Conservation (phyloP, 2,329 filamentous ascomycete genomes). For the Ophiostoma triangulosporum region DNA sequence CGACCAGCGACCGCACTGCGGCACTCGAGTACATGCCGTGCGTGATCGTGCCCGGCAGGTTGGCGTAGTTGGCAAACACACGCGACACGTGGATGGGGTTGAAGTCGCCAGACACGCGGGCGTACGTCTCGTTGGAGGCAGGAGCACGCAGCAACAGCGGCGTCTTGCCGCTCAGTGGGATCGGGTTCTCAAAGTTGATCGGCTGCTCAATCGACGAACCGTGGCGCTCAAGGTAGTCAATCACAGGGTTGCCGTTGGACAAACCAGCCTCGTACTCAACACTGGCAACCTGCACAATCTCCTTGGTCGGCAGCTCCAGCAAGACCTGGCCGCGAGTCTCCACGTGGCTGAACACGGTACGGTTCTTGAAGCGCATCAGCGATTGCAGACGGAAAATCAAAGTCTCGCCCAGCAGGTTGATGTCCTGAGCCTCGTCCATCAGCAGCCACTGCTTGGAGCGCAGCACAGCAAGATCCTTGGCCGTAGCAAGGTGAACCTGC, state of each 20-base stretch:
- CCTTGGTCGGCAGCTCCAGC: constrained; percentile 89
- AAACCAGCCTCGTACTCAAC: constrained; percentile 87
- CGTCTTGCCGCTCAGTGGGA: constrained; percentile 85
- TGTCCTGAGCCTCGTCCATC: constrained; percentile 55
- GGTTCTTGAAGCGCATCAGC: constrained; percentile 88
- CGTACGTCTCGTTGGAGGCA: constrained; percentile 94
- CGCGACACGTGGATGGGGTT: constrained; percentile 98
- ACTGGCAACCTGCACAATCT: constrained; percentile 92
- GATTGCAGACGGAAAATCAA: constrained; percentile 92
- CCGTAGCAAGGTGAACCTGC: constrained; percentile 75
- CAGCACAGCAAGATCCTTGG: constrained; percentile 85
- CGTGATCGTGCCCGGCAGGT: constrained; percentile 90
- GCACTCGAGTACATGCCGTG: constrained; percentile 99
- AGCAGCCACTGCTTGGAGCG: constrained; percentile 98
- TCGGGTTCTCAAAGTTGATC: constrained; percentile 92
- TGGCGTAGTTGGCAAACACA: constrained; percentile 91
- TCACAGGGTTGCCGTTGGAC: constrained; percentile 90
- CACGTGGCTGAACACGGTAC: constrained; percentile 78
- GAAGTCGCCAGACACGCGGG: constrained; percentile 93
- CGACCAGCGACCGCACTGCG: constrained; percentile 85
- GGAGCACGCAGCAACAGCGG: constrained; percentile 81
- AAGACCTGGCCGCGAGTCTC: constrained; percentile 87
- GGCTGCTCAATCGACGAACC: constrained; percentile 91
- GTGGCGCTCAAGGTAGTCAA: constrained; percentile 88
- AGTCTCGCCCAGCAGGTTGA: constrained; percentile 83